Percentiles rank a stretch among this genome's conserved stretches.
phyloP scores from a whole-genome alignment of 2,329 filamentous ascomycete genomes.

The Calonectria multiphialidica region DNA sequence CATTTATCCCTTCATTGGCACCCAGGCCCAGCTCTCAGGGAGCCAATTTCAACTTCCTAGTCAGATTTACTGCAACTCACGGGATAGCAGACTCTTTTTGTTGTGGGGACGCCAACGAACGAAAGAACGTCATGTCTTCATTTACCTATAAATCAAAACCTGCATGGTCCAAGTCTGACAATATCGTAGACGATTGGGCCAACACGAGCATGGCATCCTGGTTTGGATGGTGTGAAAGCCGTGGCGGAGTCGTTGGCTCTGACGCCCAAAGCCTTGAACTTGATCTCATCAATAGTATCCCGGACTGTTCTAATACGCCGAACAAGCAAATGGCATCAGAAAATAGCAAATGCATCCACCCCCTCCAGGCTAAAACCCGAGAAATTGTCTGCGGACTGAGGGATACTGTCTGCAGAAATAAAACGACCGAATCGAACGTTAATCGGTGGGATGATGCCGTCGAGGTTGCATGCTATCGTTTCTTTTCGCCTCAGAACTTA shows the following conservation, averaged over 20 bases:
- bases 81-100: conserved; percentile 3
- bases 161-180: too few species aligned
- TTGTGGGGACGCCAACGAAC: background rate
- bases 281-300: too few species aligned
- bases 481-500: conserved; percentile 28
- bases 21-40: background rate
- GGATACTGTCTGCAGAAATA: background rate
- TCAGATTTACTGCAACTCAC: background rate
- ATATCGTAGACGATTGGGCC: background rate
- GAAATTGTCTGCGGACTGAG: background rate
- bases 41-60: background rate
- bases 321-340: too few species aligned
- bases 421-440: background rate
- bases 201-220: background rate
- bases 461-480: conserved; percentile 6
- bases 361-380: background rate
- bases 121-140: background rate
- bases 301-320: too few species aligned
- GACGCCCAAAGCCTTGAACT: background rate
- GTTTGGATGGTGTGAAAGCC: background rate
- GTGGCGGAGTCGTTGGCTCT: too few species aligned
- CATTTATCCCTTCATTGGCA: background rate
- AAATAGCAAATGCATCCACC: background rate
- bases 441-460: background rate
- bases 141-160: background rate